Percentiles rank a stretch among this genome's conserved stretches.
phyloP scores from a whole-genome alignment of 2,329 filamentous ascomycete species.

The Fusarium temperatum region DNA sequence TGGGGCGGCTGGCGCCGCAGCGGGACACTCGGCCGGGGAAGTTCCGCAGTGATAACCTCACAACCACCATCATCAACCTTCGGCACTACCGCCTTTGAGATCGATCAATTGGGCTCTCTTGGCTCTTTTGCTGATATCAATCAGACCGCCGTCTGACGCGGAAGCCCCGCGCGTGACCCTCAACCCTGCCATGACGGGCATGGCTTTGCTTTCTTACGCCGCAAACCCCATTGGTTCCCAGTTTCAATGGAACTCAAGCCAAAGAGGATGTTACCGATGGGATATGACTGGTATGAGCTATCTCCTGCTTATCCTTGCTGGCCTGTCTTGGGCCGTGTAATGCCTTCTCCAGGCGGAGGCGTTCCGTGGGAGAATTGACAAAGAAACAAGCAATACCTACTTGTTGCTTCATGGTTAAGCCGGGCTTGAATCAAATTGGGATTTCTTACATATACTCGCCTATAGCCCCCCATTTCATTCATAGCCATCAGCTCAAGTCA shows the following conservation, averaged over 20 bases:
- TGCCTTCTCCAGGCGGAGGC: slow-evolving; percentile 40
- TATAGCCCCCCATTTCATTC: slow-evolving; percentile 11
- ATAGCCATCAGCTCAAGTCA: slow-evolving; percentile 5
- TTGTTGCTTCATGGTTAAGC: slow-evolving; percentile 34
- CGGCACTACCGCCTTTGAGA: slow-evolving; percentile 37
- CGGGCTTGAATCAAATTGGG: slow-evolving; percentile 22
- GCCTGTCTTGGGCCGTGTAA: slow-evolving; percentile 38
- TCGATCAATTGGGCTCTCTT: slow-evolving; percentile 23
- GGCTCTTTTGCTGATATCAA: slow-evolving; percentile 42
- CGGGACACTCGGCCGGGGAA: slow-evolving; percentile 39
- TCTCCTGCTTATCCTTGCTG: slow-evolving; percentile 21
- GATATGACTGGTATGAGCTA: slow-evolving; percentile 9
- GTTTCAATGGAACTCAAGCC: slow-evolving; percentile 10
- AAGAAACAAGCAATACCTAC: slow-evolving; percentile 12
- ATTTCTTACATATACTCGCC: slow-evolving; percentile 39
- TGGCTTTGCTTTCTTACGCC: slow-evolving; percentile 35
- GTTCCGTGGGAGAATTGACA: slow-evolving; percentile 38
- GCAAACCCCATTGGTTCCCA: slow-evolving; percentile 32
- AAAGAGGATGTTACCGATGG: slow-evolving; percentile 28
- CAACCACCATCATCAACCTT: slow-evolving; percentile 32
- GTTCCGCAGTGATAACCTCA: slow-evolving; percentile 43
- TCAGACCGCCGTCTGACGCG: slow-evolving; percentile 34
- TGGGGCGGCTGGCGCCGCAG: slow-evolving; percentile 50
- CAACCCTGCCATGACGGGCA: slow-evolving; percentile 31
- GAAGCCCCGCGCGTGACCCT: slow-evolving; percentile 39